phyloP scores from a whole-genome alignment of 2,329 filamentous ascomycete genomes.

The Truncatella angustata region DNA sequence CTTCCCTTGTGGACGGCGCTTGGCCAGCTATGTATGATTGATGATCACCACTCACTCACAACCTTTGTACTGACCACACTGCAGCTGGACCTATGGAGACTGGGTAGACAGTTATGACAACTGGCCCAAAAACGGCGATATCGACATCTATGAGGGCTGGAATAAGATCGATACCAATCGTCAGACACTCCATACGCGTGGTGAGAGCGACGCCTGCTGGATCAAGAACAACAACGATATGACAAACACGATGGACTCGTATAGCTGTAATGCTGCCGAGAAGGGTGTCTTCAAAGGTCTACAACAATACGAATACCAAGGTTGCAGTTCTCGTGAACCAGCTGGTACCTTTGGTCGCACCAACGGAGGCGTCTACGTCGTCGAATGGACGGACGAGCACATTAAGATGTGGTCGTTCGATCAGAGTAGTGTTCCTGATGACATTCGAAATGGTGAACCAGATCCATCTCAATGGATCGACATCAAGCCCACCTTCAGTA shows the following conservation, averaged over 20 bases:
- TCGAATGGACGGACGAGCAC: slow-evolving; percentile 58
- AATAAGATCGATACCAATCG: slow-evolving; percentile 53
- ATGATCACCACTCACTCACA: not conserved
- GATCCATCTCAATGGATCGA: slow-evolving; percentile 13
- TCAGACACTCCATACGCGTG: slow-evolving; percentile 37
- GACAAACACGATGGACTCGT: slow-evolving; percentile 28
- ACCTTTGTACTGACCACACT: not conserved
- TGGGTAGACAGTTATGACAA: slow-evolving; percentile 1
- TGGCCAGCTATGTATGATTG: slow-evolving; percentile 66
- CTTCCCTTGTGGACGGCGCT: slow-evolving; percentile 60
- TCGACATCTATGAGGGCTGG: slow-evolving; percentile 68
- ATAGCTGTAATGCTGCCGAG: slow-evolving; percentile 30
- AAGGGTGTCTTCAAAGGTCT: not conserved
- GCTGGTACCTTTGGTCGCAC: slow-evolving; percentile 33
- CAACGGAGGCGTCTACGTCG: slow-evolving; percentile 45
- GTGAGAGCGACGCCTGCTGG: slow-evolving; percentile 36
- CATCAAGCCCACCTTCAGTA: slow-evolving; percentile 20
- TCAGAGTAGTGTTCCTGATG: slow-evolving; percentile 42
- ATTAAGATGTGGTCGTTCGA: slow-evolving; percentile 68
- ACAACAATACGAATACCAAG: slow-evolving; percentile 35
- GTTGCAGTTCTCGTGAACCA: slow-evolving; percentile 38
- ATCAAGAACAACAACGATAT: slow-evolving; percentile 28
- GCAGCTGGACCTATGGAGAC: slow-evolving; percentile 44
- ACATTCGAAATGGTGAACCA: slow-evolving; percentile 39
- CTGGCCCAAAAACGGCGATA: slow-evolving; percentile 49